A percentile compares a stretch with the other conserved stretches of the same genome.
phyloP scores from a whole-genome alignment of 73 alveolate genomes.

The Strombidium stylifer region DNA sequence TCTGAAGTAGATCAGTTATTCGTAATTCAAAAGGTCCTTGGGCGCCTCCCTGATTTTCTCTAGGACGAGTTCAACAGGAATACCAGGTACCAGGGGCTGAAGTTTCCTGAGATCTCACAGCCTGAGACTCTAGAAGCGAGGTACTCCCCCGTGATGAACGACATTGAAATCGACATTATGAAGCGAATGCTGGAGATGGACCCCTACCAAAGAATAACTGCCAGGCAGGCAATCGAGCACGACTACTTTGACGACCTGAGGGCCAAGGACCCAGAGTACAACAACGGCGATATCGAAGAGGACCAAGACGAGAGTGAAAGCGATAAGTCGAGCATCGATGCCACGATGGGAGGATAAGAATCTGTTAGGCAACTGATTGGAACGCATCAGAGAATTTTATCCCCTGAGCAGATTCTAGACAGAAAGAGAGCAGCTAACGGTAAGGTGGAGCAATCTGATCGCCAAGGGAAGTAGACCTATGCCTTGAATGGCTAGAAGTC shows the following conservation, averaged over 20 bases:
- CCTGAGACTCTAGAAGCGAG: conserved; percentile 94
- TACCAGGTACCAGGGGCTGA: conserved; percentile 27
- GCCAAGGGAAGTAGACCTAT: too few species aligned
- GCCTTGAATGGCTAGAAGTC: too few species aligned
- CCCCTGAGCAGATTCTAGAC: not conserved
- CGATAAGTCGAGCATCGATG: conserved; percentile 1
- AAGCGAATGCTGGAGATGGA: conserved; percentile 80
- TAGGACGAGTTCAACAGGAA: conserved; percentile 13
- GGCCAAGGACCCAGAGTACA: conserved; percentile 21
- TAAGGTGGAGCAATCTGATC: not conserved
- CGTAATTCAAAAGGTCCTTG: conserved; percentile 60
- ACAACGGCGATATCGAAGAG: not conserved
- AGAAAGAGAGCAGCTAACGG: not conserved
- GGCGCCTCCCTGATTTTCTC: conserved; percentile 4
- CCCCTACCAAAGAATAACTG: conserved; percentile 76
- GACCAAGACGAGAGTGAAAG: not conserved
- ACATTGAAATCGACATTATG: conserved; percentile 70
- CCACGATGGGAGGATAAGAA: not conserved
- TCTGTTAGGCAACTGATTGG: not conserved
- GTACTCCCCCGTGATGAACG: conserved; percentile 76
- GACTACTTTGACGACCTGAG: conserved; percentile 78
- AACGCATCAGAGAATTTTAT: too few species aligned
- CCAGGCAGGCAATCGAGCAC: conserved; percentile 79
- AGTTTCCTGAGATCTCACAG: conserved; percentile 60
- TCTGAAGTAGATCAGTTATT: conserved; percentile 74